These are phyloP conservation scores for Lentinula sp. DNA, from an alignment of 768 basidiomycete species.

Conservation along the genomic window DNA sequence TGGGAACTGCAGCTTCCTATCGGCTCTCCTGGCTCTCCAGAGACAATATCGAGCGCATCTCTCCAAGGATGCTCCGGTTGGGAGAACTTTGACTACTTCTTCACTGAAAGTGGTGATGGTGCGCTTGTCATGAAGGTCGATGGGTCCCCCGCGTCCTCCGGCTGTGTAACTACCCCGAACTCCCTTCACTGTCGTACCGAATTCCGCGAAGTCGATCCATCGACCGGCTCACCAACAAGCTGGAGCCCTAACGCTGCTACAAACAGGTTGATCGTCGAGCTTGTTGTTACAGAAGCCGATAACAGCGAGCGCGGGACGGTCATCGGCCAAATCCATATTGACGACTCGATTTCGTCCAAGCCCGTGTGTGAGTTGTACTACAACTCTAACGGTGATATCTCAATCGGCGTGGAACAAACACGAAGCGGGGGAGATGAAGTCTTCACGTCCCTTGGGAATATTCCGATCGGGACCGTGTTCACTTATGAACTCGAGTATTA, in stretches of 20 bases:
- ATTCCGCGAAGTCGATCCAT: neutral
- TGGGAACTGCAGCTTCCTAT: constrained; percentile 3
- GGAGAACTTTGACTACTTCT: neutral
- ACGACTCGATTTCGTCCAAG: neutral
- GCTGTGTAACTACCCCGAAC: neutral
- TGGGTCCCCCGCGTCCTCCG: neutral
- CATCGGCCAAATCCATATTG: constrained; percentile 2
- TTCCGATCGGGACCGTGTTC: constrained; percentile 2
- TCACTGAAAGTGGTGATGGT: neutral
- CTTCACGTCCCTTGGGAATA: neutral
- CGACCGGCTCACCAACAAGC: neutral
- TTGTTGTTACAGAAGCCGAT: neutral
- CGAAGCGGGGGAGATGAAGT: neutral
- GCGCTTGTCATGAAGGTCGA: neutral
- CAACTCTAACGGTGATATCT: neutral
- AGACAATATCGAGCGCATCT: constrained; percentile 1
- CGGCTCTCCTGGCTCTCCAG: neutral
- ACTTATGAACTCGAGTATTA: constrained; percentile 1
- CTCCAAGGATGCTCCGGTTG: neutral
- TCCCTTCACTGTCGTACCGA: neutral
- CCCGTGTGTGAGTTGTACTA: constrained; percentile 4
- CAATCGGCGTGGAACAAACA: constrained; percentile 2
- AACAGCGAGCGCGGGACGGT: neutral
- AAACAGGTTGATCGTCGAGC: neutral
- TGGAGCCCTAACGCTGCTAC: constrained; percentile 3